phyloP scores from a whole-genome alignment of 2,329 filamentous ascomycete species.

The Stachybotrys chlorohalonatus region DNA sequence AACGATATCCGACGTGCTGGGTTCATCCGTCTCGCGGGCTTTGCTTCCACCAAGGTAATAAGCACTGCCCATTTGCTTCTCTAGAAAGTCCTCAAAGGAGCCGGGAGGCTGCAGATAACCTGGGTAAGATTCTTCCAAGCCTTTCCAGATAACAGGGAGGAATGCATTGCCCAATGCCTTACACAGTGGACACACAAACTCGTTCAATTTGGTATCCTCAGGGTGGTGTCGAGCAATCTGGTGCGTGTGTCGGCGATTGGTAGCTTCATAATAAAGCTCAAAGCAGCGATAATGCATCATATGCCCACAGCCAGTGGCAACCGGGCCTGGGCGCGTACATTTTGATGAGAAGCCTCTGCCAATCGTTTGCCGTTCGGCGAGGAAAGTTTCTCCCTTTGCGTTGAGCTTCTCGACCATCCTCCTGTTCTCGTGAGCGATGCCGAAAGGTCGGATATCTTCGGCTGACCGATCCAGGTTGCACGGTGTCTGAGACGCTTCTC shows the following conservation, averaged over 20 bases:
- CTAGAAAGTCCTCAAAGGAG: constrained; percentile 62
- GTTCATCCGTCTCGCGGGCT: constrained; percentile 21
- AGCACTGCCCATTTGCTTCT: constrained; percentile 41
- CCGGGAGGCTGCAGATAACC: constrained; percentile 54
- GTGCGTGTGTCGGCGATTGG: constrained; percentile 72
- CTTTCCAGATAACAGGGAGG: constrained; percentile 90
- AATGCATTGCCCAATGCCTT: constrained; percentile 95
- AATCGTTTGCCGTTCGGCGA: constrained; percentile 69
- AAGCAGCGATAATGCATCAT: constrained; percentile 99
- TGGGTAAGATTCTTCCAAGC: constrained; percentile 75
- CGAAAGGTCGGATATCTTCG: constrained; percentile 77
- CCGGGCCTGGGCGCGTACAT: constrained; percentile 61
- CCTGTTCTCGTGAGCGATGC: constrained; percentile 80
- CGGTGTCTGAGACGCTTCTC: constrained; percentile 73
- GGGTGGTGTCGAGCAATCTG: constrained; percentile 94
- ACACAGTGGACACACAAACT: constrained; percentile 94
- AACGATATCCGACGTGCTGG: constrained; percentile 16
- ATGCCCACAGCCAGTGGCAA: constrained; percentile 88
- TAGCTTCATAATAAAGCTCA: constrained; percentile 81
- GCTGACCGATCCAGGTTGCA: constrained; percentile 76
- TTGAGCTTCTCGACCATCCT: constrained; percentile 68
- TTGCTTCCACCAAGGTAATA: constrained; percentile 32
- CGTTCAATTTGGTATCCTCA: constrained; percentile 66
- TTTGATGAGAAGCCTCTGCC: constrained; percentile 79
- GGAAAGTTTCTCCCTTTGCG: constrained; percentile 59